Evolutionary conservation across 805 yeast genomes (phyloP).

Genomic region (Nakazawaea wyomingensis): DNA sequence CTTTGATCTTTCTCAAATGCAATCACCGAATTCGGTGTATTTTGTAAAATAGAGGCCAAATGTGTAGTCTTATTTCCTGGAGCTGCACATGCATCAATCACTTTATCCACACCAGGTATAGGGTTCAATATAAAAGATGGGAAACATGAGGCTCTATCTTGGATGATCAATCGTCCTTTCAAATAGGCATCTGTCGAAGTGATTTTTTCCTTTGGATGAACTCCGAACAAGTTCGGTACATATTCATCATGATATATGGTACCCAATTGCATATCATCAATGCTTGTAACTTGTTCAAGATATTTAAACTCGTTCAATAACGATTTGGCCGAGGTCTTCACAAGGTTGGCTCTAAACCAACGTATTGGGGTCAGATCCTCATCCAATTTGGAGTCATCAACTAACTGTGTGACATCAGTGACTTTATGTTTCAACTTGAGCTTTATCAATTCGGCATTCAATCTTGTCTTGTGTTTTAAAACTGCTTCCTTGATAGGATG

Average conservation of each 20-base stretch:
- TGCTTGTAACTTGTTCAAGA: constrained; percentile 39
- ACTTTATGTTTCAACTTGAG: constrained; percentile 71
- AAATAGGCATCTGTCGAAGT: constrained; percentile 65
- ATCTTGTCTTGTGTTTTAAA: constrained; percentile 70
- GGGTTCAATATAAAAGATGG: constrained; percentile 84
- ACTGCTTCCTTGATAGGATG: constrained; percentile 81
- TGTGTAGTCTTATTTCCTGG: constrained; percentile 99
- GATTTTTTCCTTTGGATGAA: constrained; percentile 70
- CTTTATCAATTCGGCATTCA: constrained; percentile 77
- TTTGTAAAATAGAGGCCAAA: constrained; percentile 58
- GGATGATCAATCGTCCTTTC: constrained; percentile 78
- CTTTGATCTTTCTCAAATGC: constrained; percentile 87
- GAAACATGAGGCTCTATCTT: constrained; percentile 95
- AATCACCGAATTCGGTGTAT: constrained; percentile 41
- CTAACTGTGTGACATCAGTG: constrained; percentile 44
- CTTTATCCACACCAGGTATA: constrained; percentile 42
- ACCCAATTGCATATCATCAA: constrained; percentile 45
- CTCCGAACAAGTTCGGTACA: constrained; percentile 75
- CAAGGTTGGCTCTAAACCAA: constrained; percentile 74
- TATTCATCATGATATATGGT: constrained; percentile 65
- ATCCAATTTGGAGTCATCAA: constrained; percentile 44
- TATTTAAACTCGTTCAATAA: constrained; percentile 36
- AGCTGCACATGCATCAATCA: constrained; percentile 95
- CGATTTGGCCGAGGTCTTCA: constrained; percentile 39
- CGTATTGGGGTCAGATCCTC: constrained; percentile 64